Conservation (phyloP, 2,329 filamentous ascomycete species). For the Aspergillus tanneri region DNA sequence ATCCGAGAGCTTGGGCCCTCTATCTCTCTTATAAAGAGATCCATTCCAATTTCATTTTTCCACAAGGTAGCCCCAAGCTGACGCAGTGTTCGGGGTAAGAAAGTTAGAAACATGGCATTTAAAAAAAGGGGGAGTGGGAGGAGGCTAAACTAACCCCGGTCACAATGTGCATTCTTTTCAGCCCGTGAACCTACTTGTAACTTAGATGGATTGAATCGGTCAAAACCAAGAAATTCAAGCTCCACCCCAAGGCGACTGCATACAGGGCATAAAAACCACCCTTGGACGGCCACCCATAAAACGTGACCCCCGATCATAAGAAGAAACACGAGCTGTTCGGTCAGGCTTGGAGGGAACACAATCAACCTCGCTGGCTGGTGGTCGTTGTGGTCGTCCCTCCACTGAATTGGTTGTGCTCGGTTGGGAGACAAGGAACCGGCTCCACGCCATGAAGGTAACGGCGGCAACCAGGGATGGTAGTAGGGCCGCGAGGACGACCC, state of each 20-base stretch:
- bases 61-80: slow-evolving; percentile 13
- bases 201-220: slow-evolving; percentile 9
- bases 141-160: slow-evolving; percentile 9
- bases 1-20: background rate
- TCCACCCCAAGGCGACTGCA: slow-evolving; percentile 8
- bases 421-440: background rate
- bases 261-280: slow-evolving; percentile 11
- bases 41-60: background rate
- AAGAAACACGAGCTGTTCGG: background rate
- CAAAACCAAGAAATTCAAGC: slow-evolving; percentile 13
- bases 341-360: background rate
- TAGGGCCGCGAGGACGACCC: background rate
- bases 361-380: background rate
- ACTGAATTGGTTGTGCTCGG: background rate
- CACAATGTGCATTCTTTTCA: slow-evolving; percentile 15
- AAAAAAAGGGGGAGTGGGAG: background rate
- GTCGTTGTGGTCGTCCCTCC: background rate
- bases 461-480: background rate
- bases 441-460: background rate
- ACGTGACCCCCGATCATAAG: background rate
- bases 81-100: slow-evolving; percentile 8
- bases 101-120: background rate
- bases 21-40: background rate
- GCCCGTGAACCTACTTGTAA: slow-evolving; percentile 7
- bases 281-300: slow-evolving; percentile 10